phyloP scores from a whole-genome alignment of 2,329 filamentous ascomycete species.

The Penicillium sp. region DNA sequence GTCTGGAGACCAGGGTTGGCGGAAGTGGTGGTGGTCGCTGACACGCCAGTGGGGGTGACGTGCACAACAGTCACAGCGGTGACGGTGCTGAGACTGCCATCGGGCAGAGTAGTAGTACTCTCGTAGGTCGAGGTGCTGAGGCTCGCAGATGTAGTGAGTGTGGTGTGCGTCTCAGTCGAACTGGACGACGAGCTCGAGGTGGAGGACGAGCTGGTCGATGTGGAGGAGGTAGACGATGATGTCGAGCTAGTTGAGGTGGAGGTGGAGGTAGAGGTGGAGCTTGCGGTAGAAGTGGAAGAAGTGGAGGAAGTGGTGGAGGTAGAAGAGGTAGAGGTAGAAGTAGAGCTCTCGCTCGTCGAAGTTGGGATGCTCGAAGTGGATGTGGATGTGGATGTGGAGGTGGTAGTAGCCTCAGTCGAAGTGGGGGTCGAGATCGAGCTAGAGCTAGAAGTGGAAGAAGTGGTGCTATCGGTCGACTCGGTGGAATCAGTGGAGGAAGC shows the following conservation, averaged over 20 bases:
- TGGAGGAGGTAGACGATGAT: neutral
- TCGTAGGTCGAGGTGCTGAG: constrained; percentile 41
- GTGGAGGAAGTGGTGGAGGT: constrained; percentile 1
- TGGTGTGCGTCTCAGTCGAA: constrained; percentile 13
- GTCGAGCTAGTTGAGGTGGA: neutral
- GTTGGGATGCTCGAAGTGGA: neutral
- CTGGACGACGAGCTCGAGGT: constrained; percentile 2
- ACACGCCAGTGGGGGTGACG: constrained; percentile 25
- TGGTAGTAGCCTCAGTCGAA: constrained; percentile 4
- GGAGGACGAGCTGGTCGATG: neutral
- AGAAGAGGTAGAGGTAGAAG: constrained; percentile 6
- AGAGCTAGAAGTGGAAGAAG: constrained; percentile 28
- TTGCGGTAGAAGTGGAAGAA: constrained; percentile 4
- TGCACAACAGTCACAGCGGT: constrained; percentile 48
- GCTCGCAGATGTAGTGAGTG: constrained; percentile 22
- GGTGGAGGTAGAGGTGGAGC: neutral
- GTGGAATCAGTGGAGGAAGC: constrained; percentile 11
- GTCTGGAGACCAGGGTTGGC: constrained; percentile 42
- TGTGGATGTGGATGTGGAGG: neutral
- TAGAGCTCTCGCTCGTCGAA: neutral
- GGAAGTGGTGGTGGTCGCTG: constrained; percentile 23
- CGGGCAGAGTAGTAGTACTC: constrained; percentile 41
- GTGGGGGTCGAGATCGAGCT: constrained; percentile 2
- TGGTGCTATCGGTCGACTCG: constrained; percentile 7
- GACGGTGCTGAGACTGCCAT: constrained; percentile 45